Conservation (phyloP, 768 basidiomycete genomes). For the Polyporus arcularius region DNA sequence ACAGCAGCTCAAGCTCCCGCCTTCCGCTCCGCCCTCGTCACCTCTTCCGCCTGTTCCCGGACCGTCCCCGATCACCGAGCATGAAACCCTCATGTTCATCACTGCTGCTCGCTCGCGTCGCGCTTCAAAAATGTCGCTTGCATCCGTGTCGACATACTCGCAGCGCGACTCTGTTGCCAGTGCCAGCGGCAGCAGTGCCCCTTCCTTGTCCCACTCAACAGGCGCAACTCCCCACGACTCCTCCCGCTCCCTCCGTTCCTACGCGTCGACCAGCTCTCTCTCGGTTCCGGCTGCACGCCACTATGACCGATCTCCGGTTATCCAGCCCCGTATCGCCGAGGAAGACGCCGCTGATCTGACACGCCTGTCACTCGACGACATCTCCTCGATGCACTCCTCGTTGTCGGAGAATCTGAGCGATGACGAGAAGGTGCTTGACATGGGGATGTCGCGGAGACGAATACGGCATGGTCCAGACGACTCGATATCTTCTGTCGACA, state of each 20-base stretch:
- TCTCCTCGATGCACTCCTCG: constrained; percentile 22
- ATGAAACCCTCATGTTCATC: constrained; percentile 47
- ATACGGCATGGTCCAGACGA: constrained; percentile 21
- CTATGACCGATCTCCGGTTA: constrained; percentile 22
- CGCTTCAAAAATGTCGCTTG: constrained; percentile 33
- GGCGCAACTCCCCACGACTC: constrained; percentile 25
- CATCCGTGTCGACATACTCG: constrained; percentile 29
- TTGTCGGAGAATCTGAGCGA: constrained; percentile 24
- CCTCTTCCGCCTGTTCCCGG: constrained; percentile 71
- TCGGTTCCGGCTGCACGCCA: constrained; percentile 17
- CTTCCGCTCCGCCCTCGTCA: constrained; percentile 57
- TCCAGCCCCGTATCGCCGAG: constrained; percentile 32
- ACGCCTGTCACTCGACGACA: constrained; percentile 29
- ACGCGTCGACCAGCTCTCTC: constrained; percentile 29
- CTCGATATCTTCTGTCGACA: constrained; percentile 33
- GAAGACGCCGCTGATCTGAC: constrained; percentile 30
- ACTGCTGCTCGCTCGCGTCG: constrained; percentile 38
- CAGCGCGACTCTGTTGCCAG: constrained; percentile 30
- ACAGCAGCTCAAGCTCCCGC: constrained; percentile 2
- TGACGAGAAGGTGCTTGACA: constrained; percentile 23
- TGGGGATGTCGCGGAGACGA: constrained; percentile 14
- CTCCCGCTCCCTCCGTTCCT: constrained; percentile 31
- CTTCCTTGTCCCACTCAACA: constrained; percentile 25
- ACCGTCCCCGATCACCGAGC: constrained; percentile 54
- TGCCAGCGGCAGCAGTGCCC: constrained; percentile 21